These are phyloP conservation scores for Aspergillus uvarum DNA, from an alignment of 2,329 filamentous ascomycete species.

Conservation along the genomic window DNA sequence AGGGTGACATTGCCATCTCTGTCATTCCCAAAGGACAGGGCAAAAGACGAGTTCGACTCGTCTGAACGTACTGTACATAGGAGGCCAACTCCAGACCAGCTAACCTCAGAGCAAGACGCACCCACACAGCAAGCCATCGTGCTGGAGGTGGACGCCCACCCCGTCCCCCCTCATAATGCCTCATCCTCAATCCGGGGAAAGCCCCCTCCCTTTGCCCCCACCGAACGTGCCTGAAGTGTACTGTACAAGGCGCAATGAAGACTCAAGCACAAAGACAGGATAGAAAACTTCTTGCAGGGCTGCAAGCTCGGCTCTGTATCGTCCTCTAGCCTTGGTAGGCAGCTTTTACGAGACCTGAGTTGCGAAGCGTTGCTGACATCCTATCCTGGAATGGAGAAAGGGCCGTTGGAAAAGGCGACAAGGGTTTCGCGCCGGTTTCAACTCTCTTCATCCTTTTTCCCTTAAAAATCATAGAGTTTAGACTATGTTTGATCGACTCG, in stretches of 20 bases:
- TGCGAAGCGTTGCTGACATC: neutral
- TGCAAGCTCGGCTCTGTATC: neutral
- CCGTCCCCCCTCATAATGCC: neutral
- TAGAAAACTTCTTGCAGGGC: neutral
- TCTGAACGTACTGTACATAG: neutral
- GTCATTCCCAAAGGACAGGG: neutral
- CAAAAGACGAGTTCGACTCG: neutral
- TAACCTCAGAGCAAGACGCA: neutral
- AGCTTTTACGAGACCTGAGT: neutral
- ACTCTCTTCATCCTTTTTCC: neutral
- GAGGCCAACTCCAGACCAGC: neutral
- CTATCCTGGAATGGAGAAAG: neutral
- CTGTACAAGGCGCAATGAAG: neutral
- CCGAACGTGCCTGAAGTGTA: neutral
- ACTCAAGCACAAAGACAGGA: neutral
- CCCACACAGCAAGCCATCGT: neutral
- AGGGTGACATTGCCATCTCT: neutral
- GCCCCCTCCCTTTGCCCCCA: neutral
- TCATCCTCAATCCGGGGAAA: neutral
- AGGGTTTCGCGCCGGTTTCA: too few species aligned
- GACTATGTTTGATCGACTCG: conserved; percentile 1
- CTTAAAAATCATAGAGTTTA: neutral
- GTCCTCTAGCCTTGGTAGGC: neutral
- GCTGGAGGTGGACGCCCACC: neutral
- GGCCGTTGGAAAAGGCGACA: neutral